Conservation (phyloP, 1,284 basidiomycete species). For the Grifola frondosa region DNA sequence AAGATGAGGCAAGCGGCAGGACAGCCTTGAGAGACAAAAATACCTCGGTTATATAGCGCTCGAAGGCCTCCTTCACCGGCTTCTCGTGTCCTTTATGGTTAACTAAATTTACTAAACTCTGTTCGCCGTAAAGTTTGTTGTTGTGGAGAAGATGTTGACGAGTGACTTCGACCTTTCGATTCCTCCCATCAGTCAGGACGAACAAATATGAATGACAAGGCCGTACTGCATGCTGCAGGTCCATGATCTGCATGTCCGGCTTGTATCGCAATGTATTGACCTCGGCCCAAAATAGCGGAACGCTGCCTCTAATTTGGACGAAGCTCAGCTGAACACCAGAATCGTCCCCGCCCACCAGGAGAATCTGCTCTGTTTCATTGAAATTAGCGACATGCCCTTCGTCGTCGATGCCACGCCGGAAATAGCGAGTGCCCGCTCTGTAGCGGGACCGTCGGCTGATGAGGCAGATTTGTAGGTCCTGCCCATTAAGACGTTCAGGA, state of each 20-base stretch:
- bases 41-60: constrained; percentile 72
- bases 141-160: constrained; percentile 78
- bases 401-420: constrained; percentile 89
- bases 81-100: constrained; percentile 95
- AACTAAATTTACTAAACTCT: constrained; percentile 88
- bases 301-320: constrained; percentile 92
- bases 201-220: constrained; percentile 4
- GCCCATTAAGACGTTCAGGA: constrained; percentile 73
- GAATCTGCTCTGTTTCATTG: constrained; percentile 92
- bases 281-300: constrained; percentile 97
- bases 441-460: constrained; percentile 92
- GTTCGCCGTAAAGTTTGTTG: constrained; percentile 76
- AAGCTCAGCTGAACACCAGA: constrained; percentile 72
- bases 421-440: constrained; percentile 96
- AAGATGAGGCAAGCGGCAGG: constrained; percentile 6
- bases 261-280: constrained; percentile 96
- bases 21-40: background rate
- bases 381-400: constrained; percentile 87
- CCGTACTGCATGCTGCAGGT: constrained; percentile 78
- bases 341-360: constrained; percentile 67
- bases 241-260: constrained; percentile 97
- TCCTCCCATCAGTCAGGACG: constrained; percentile 7
- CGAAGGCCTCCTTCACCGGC: constrained; percentile 96
- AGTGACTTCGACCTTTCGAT: constrained; percentile 64
- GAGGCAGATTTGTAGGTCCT: constrained; percentile 82